Evolutionary conservation across 2,329 filamentous ascomycete genomes (phyloP), one percentile per base, ranked within the genome.

Genomic region (Ophiosphaerella korrae): DNA sequence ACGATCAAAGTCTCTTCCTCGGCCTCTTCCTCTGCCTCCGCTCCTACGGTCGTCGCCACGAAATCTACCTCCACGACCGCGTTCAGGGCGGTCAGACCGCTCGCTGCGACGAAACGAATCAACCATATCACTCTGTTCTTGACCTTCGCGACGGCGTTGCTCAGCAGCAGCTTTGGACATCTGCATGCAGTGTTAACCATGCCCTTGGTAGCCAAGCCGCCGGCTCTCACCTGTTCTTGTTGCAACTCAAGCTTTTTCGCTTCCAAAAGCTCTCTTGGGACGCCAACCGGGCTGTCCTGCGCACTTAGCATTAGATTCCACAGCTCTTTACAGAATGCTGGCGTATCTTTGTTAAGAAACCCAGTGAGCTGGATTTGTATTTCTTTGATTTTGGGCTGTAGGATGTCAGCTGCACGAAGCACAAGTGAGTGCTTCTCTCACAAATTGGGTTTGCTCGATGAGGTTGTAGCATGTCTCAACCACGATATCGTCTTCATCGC

Each of bases 231-330:
- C 87, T 96, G 96, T 75, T 97, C 92, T 75, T 97, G 91, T 55
- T 94, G 90, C 41, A 99, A 80, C 75, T 99, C 94, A 38, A 90
- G 78, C 76, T 97, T 99, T 80, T 99, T 99, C 0, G 93, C 92
- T 72, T 99, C 94, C 2, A 99, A 78, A 36, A 99, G 81, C 74
- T 97, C 92, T 74, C 96, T 93, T 0, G 94, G 93, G 11, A 99
- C 92, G 47, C 94, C 94, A 70, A 94, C 89, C 0, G 91, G 86
- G 71, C 88, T 96, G 35, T 83, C 80, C 74, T 99, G 94, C 8
- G 92, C 94, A 73, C 92, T 97, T 39, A 99, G 77, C 64, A 93
- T 89, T 14, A 99, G 79, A 52, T 87, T 90, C 94, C 94, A 99
- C 11, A 99, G 77, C 57, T 97, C 90, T 71, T 96, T 93, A 74